Evolutionary conservation across 2,329 filamentous ascomycete genomes (phyloP), one percentile per base, ranked within the genome.

Genomic region (Paracoccidioides brasiliensis): DNA sequence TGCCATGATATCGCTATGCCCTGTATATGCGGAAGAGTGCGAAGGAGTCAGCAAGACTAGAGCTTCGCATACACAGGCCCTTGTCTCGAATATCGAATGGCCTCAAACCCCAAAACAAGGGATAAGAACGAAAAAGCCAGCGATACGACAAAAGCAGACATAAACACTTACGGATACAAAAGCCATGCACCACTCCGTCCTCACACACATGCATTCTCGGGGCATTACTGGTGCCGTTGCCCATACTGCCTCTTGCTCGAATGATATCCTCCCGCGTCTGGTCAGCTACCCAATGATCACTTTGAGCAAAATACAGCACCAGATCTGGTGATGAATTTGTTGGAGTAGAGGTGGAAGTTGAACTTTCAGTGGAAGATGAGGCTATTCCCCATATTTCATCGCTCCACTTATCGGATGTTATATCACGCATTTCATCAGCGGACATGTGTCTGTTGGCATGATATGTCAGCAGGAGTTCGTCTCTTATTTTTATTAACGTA

Each of bases 201-300:
- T 78, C 72, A 62, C 80, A 80, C 58, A 83, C 70, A 55, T 78
- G 66, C 77, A 83, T 81, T 15, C 65, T 69, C 3, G 78, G 76
- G 37, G 75, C 74, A 37, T 65, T 60, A 32, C 67, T 67, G 4
- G 7, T 62, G 55, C 3, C 63, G 62, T 32, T 63, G 61, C 56
- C 64, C 55, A 58, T 52, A 56, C 53, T 40, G 5, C 73, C 75
- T 44, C 76, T 66, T 9, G 70, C 61, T 42, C 65, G 66, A 49
- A 83, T 76, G 41, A 84, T 69, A 43, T 75, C 74, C 60, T 83
- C 77, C 40, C 80, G 70, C 35, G 80, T 82, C 61, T 72, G 69
- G 59, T 80, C 73, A 1, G 80, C 79, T 32, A 84, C 78, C 81
- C 81, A 84, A 62, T 82, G 79, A 63, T 84, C 81, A 50, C 77